phyloP scores from a whole-genome alignment of 2,329 filamentous ascomycete species.

The Shiraia sp. region DNA sequence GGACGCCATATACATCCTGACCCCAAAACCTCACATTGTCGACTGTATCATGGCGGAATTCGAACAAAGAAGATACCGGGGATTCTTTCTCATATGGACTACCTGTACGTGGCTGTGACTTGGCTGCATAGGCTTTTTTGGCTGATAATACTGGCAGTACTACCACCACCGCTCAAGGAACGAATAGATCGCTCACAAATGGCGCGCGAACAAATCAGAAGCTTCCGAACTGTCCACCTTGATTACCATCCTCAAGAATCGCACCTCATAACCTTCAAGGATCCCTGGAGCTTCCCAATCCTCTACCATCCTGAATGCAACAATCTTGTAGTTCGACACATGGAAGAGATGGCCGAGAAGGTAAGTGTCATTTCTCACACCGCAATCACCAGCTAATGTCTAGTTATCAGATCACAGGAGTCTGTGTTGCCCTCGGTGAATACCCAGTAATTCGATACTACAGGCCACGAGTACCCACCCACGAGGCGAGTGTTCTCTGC shows the following conservation, averaged over 20 bases:
- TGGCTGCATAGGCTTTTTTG: background rate
- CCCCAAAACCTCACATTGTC: conserved; percentile 83
- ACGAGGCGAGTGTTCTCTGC: conserved; percentile 87
- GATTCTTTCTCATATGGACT: conserved; percentile 84
- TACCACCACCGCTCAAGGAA: conserved; percentile 71
- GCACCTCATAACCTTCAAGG: conserved; percentile 85
- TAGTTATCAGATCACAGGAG: conserved; percentile 70
- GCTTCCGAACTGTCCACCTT: conserved; percentile 80
- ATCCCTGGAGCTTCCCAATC: conserved; percentile 93
- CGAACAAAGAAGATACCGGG: conserved; percentile 79
- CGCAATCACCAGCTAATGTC: background rate
- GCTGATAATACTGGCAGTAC: conserved; percentile 52
- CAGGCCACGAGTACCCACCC: conserved; percentile 70
- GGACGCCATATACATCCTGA: conserved; percentile 92
- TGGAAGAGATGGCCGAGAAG: conserved; percentile 86
- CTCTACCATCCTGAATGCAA: conserved; percentile 92
- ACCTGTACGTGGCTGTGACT: conserved; percentile 49
- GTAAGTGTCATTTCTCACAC: conserved; percentile 50
- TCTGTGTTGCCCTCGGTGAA: conserved; percentile 92
- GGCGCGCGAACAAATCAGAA: conserved; percentile 74
- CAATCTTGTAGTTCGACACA: conserved; percentile 76
- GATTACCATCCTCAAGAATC: conserved; percentile 92
- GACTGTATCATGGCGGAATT: conserved; percentile 94
- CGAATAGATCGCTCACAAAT: conserved; percentile 73
- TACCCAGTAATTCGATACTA: conserved; percentile 94